Conservation (phyloP, 2,329 filamentous ascomycete species). For the Clonostachys chloroleuca region DNA sequence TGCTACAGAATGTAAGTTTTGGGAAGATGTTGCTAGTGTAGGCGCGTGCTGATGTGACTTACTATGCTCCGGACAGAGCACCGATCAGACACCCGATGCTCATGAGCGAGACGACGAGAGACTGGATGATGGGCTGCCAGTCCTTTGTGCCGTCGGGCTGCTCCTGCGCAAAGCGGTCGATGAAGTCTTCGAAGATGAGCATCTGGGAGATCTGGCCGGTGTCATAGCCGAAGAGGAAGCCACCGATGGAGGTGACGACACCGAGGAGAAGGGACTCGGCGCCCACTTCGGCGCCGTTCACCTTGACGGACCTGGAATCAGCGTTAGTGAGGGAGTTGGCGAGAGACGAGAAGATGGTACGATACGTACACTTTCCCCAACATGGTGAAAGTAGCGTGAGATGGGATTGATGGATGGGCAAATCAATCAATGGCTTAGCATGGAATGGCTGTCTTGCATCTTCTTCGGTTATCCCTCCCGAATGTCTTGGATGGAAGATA, state of each 20-base stretch:
- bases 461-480: too few species aligned
- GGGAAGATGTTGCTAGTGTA: slow-evolving; percentile 10
- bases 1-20: slow-evolving; percentile 11
- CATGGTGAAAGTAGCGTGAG: too few species aligned
- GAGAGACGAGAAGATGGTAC: too few species aligned
- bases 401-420: too few species aligned
- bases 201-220: slow-evolving; percentile 55
- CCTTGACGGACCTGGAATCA: slow-evolving; percentile 25
- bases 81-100: slow-evolving; percentile 52
- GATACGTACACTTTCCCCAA: too few species aligned
- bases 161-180: slow-evolving; percentile 47
- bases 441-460: too few species aligned
- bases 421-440: too few species aligned
- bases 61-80: slow-evolving; percentile 43
- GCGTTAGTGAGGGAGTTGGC: too few species aligned
- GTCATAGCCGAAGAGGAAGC: slow-evolving; percentile 61
- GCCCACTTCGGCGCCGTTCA: slow-evolving; percentile 37
- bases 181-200: slow-evolving; percentile 47
- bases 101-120: slow-evolving; percentile 51
- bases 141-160: slow-evolving; percentile 25
- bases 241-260: slow-evolving; percentile 50
- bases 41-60: not conserved
- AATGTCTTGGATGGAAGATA: too few species aligned
- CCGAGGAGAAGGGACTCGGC: slow-evolving; percentile 37
- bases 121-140: slow-evolving; percentile 36